phyloP scores from a whole-genome alignment of 306 rosid species.

The Fragaria ananassa region DNA sequence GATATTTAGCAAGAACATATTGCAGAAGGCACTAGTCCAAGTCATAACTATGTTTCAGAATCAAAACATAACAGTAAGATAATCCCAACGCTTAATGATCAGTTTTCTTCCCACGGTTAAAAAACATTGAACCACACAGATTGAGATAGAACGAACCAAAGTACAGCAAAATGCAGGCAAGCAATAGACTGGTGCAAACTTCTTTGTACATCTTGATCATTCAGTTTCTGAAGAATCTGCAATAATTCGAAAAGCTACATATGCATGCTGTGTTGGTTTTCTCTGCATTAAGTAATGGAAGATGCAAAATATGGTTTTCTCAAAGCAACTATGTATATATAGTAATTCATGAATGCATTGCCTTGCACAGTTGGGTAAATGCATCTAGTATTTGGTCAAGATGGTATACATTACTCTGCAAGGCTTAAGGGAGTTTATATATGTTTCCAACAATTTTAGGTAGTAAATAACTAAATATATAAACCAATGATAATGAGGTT shows the following conservation, averaged over 20 bases:
- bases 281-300: neutral
- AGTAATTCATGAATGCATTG: neutral
- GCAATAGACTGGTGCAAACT: conserved; percentile 21
- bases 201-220: conserved; percentile 35
- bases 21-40: neutral
- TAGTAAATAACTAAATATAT: neutral
- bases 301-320: neutral
- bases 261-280: neutral
- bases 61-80: neutral
- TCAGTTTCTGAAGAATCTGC: conserved; percentile 11
- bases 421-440: neutral
- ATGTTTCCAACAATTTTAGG: neutral
- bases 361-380: neutral
- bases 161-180: conserved; percentile 35
- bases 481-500: neutral
- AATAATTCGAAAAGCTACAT: neutral
- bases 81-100: neutral
- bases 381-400: neutral
- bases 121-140: neutral
- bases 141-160: conserved; percentile 46
- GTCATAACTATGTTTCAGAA: neutral
- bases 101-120: neutral
- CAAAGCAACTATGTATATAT: neutral
- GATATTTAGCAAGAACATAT: neutral
- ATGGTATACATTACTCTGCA: neutral